A percentile compares a stretch with the other conserved stretches of the same genome.
phyloP scores from a whole-genome alignment of 805 yeast genomes.

The Candida adriatica region DNA sequence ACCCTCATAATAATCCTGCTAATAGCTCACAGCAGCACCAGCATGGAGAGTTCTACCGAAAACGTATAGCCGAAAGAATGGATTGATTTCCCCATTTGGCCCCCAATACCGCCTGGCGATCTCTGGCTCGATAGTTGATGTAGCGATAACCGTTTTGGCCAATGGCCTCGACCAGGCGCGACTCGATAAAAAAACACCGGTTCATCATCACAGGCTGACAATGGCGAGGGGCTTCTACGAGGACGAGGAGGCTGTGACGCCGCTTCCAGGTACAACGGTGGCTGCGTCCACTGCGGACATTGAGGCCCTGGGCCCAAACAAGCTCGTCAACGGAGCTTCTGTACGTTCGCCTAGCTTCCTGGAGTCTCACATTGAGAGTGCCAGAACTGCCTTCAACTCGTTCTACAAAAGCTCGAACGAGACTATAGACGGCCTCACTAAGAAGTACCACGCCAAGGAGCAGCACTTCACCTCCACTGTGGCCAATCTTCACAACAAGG shows the following conservation, averaged over 20 bases:
- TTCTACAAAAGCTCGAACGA: slow-evolving; percentile 24
- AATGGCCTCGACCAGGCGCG: too few relatives aligned
- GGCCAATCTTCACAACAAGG: slow-evolving; percentile 52
- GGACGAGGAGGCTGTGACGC: slow-evolving; percentile 38
- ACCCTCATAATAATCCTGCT: too few relatives aligned
- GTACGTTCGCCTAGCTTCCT: slow-evolving; percentile 45
- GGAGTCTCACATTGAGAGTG: slow-evolving; percentile 39
- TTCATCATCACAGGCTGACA: too few relatives aligned
- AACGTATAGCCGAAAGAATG: too few relatives aligned
- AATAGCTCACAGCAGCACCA: too few relatives aligned
- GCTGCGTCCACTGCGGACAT: slow-evolving; percentile 37
- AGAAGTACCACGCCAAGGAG: slow-evolving; percentile 51
- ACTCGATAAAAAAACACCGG: too few relatives aligned
- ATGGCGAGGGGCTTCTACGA: too few relatives aligned
- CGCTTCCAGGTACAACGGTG: slow-evolving; percentile 44
- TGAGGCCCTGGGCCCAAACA: slow-evolving; percentile 38
- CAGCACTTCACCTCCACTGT: slow-evolving; percentile 56
- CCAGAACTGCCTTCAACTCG: slow-evolving; percentile 34
- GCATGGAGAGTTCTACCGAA: too few relatives aligned
- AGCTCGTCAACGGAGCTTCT: slow-evolving; percentile 47
- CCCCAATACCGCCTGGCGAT: too few relatives aligned
- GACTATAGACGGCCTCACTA: slow-evolving; percentile 40
- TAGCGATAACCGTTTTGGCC: too few relatives aligned
- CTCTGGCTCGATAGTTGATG: too few relatives aligned
- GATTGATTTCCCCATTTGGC: too few relatives aligned